Base-by-base conservation (phyloP, 345 rosid species). In the Eucalyptus polyanthemos region DNA sequence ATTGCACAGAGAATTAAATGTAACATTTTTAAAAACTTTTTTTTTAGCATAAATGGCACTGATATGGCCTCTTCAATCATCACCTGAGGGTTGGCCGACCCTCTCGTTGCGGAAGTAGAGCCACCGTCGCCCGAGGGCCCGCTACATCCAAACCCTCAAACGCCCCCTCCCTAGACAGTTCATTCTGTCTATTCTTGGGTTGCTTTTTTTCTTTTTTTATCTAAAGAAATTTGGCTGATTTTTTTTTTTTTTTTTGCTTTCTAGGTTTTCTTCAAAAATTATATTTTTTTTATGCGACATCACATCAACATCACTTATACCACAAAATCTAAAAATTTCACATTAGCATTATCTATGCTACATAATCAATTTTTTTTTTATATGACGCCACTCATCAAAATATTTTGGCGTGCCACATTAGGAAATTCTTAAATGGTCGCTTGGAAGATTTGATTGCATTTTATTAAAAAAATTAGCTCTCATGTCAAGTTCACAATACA, bases 1-100 rank as follows among this genome's bases (percentile, higher is more conserved):
- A 7, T 13, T 2, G 0, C 0, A 31, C 0, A 4, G 5, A 62
- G 11, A n/a, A 65, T 29, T 5, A 12, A 60, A 60, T 60, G 15
- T 40, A 29, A 29, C 34, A 60, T 60, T 27, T 60, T 60, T 12
- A 1, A 4, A 6, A 60, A 60, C 7, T 12, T 27, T 27, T 34
- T 34, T 34, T 60, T 29, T 13, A 60, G 16, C 69, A 27, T 27
- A 60, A 60, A 1, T 60, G 69, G 34, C 69, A 60, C 0, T 27
- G 15, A 27, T 60, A 29, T 12, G 69, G 34, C 31, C 0, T 2
- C 2, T 60, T 29, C 9, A 60, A 2, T 60, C 67, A 60, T 22
- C 27, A 3, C 11, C 6, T 4, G 3, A 56, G 3, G 62, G 62
- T 22, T 56, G 62, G 62, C 6, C 3, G 60, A 56, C 6, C 12